phyloP scores from a whole-genome alignment of 2,329 filamentous ascomycete genomes.

The Penicillium sp. region DNA sequence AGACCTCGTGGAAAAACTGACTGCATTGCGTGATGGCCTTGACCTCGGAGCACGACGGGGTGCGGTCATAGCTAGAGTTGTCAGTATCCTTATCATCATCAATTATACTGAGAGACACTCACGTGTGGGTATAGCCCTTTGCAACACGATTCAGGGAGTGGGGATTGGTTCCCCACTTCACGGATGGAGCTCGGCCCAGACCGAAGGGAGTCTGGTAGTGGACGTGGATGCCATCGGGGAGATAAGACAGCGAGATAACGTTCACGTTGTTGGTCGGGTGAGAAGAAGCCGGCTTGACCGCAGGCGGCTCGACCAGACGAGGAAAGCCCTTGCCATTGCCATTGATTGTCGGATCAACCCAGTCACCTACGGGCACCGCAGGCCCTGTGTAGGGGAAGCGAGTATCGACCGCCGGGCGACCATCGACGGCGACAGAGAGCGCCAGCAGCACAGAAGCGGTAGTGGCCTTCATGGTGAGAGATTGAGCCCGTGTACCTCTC shows the following conservation, averaged over 20 bases:
- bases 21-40: constrained; percentile 50
- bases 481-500: neutral
- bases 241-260: constrained; percentile 51
- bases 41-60: constrained; percentile 50
- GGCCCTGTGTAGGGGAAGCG: constrained; percentile 51
- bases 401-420: constrained; percentile 40
- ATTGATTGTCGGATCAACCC: constrained; percentile 51
- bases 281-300: constrained; percentile 45
- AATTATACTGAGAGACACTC: constrained; percentile 13
- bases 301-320: constrained; percentile 51
- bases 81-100: too few species aligned
- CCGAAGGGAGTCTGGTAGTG: constrained; percentile 57
- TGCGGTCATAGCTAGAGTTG: constrained; percentile 47
- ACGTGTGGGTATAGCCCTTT: constrained; percentile 44
- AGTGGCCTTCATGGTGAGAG: constrained; percentile 22
- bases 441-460: constrained; percentile 22
- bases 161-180: constrained; percentile 45
- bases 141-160: constrained; percentile 35
- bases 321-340: constrained; percentile 54
- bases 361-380: constrained; percentile 50
- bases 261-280: constrained; percentile 55
- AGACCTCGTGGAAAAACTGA: constrained; percentile 54
- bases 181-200: constrained; percentile 44
- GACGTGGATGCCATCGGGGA: constrained; percentile 52
- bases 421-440: constrained; percentile 22